phyloP scores from a whole-genome alignment of 768 basidiomycete species.

The Naganishia randhawae region DNA sequence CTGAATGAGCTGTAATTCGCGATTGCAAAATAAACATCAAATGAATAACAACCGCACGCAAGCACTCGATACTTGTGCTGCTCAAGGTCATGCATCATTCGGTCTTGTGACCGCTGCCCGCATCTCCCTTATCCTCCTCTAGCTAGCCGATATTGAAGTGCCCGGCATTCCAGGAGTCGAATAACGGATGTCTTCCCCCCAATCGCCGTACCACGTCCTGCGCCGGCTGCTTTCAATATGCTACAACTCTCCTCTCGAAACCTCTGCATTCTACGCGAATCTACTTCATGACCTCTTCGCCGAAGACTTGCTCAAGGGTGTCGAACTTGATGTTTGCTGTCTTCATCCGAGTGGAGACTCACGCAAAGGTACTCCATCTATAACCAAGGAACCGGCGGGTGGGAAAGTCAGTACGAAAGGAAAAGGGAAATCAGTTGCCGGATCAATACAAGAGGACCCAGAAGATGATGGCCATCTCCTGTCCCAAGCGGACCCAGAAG shows the following conservation, averaged over 20 bases:
- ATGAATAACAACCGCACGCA: not conserved
- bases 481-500: not conserved
- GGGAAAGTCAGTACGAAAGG: conserved; percentile 1
- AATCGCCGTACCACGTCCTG: conserved; percentile 28
- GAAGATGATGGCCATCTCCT: not conserved
- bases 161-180: too few relatives aligned
- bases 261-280: conserved; percentile 27
- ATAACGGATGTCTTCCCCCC: conserved; percentile 16
- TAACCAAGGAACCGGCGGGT: not conserved
- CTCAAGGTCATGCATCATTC: too few relatives aligned
- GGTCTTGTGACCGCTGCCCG: not conserved
- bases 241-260: conserved; percentile 26
- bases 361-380: not conserved
- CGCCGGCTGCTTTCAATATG: conserved; percentile 28
- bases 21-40: not conserved
- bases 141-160: too few relatives aligned
- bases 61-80: too few relatives aligned
- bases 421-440: not conserved
- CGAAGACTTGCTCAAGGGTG: conserved; percentile 18
- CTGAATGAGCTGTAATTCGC: conserved; percentile 4
- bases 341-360: not conserved
- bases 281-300: conserved; percentile 25
- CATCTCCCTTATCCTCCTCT: not conserved
- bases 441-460: not conserved
- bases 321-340: conserved; percentile 15